A percentile compares a stretch with the other conserved stretches of the same genome.
Evolutionary conservation across 2,329 filamentous ascomycete genomes (phyloP).

Genomic region (Macrophomina pseudophaseolina): DNA sequence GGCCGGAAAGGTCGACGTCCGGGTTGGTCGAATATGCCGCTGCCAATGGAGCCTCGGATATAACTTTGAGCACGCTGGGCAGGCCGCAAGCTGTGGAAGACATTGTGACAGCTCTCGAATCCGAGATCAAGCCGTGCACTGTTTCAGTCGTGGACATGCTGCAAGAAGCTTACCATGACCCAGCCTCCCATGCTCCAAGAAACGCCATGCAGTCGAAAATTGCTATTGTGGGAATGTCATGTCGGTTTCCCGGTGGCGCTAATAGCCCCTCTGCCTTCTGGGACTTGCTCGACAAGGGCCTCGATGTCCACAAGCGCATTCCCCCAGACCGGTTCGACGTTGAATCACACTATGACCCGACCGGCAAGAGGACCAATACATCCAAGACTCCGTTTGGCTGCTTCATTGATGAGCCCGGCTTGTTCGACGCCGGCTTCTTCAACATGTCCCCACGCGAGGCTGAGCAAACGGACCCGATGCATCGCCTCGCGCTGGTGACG

Average conservation of each 20-base stretch:
- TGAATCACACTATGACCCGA: slow-evolving; percentile 32
- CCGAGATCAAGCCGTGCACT: too few relatives aligned
- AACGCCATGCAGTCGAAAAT: slow-evolving; percentile 42
- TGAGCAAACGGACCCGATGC: slow-evolving; percentile 30
- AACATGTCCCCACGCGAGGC: slow-evolving; percentile 34
- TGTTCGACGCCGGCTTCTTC: slow-evolving; percentile 33
- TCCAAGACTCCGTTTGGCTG: slow-evolving; percentile 33
- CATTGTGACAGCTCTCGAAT: too few relatives aligned
- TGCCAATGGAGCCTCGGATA: too few relatives aligned
- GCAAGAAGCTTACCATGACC: too few relatives aligned
- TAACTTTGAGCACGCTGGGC: too few relatives aligned
- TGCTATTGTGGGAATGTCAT: slow-evolving; percentile 35
- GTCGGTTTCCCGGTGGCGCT: slow-evolving; percentile 34
- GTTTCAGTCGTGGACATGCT: too few relatives aligned
- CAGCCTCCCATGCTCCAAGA: too few relatives aligned
- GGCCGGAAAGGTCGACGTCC: too few relatives aligned
- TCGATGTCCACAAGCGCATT: slow-evolving; percentile 38
- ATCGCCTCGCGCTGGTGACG: slow-evolving; percentile 30
- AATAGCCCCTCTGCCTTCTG: slow-evolving; percentile 41
- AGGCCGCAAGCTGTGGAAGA: too few relatives aligned
- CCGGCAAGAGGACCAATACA: slow-evolving; percentile 31
- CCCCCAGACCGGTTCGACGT: slow-evolving; percentile 36
- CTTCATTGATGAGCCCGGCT: slow-evolving; percentile 34
- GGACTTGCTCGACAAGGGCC: slow-evolving; percentile 42
- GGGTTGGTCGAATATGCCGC: too few relatives aligned